Evolutionary conservation across 768 basidiomycete genomes (phyloP).

Genomic region (Ramaria sp.): DNA sequence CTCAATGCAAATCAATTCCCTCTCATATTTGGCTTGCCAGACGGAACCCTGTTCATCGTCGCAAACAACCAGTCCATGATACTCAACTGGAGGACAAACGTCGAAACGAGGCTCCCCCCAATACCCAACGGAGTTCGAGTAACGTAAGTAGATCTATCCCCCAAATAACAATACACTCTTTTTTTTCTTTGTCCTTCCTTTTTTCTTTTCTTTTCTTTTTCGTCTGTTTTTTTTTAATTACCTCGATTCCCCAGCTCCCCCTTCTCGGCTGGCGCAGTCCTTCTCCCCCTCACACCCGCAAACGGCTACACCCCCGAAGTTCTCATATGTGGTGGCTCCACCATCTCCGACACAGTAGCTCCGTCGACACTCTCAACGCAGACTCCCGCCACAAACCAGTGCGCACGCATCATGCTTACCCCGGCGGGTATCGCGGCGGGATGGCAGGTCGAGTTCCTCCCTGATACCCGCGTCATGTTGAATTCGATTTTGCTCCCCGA

Average conservation of each 20-base stretch:
- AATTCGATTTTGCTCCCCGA: constrained; percentile 21
- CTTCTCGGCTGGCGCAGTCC: constrained; percentile 20
- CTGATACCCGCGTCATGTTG: constrained; percentile 28
- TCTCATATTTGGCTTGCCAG: constrained; percentile 23
- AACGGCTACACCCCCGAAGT: constrained; percentile 32
- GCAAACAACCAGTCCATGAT: constrained; percentile 33
- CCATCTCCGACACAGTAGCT: constrained; percentile 21
- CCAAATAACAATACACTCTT: not conserved
- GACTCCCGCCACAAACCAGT: constrained; percentile 30
- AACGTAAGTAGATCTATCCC: not conserved
- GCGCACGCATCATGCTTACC: constrained; percentile 30
- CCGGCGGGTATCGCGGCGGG: constrained; percentile 30
- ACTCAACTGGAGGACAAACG: constrained; percentile 28
- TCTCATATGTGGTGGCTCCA: constrained; percentile 36
- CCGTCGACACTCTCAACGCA: constrained; percentile 24
- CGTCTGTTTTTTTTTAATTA: not conserved
- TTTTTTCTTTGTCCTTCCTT: not conserved
- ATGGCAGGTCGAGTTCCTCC: constrained; percentile 36
- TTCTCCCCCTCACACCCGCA: constrained; percentile 25
- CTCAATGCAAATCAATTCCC: constrained; percentile 17
- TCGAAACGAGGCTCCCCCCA: constrained; percentile 29
- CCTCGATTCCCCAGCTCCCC: constrained; percentile 2
- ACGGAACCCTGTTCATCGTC: constrained; percentile 29
- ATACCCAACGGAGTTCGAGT: constrained; percentile 35
- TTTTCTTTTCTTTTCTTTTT: not conserved